Percentiles rank a stretch among this genome's conserved stretches.
phyloP scores from a whole-genome alignment of 2,329 filamentous ascomycete species.

The Fusarium dlaminii region DNA sequence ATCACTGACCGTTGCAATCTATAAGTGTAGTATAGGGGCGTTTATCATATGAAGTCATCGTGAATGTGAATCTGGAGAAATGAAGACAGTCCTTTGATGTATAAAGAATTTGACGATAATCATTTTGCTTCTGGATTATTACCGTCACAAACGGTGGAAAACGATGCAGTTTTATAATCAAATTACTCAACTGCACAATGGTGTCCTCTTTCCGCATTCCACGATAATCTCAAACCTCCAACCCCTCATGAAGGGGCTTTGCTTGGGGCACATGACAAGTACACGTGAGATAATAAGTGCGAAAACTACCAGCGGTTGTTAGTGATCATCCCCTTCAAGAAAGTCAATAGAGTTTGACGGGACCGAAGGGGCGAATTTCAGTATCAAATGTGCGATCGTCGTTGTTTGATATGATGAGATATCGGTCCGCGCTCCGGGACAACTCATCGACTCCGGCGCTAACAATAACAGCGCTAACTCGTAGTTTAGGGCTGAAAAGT shows the following conservation, averaged over 20 bases:
- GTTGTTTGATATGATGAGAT: not conserved
- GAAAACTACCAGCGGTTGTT: not conserved
- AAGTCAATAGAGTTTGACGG: not conserved
- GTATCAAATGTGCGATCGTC: not conserved
- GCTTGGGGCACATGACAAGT: not conserved
- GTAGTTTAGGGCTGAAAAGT: not conserved
- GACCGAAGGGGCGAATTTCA: not conserved
- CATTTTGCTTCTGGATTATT: not conserved
- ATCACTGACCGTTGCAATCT: not conserved
- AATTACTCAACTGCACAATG: not conserved
- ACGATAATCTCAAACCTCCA: not conserved
- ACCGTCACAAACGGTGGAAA: rapidly evolving
- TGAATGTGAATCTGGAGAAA: not conserved
- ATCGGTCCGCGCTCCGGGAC: not conserved
- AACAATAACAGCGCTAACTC: not conserved
- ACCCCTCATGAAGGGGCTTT: not conserved
- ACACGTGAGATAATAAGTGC: not conserved
- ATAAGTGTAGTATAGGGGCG: not conserved
- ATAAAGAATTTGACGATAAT: not conserved
- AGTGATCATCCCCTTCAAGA: not conserved
- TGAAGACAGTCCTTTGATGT: not conserved
- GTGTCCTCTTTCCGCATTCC: not conserved
- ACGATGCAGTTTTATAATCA: rapidly evolving
- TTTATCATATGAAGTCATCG: not conserved
- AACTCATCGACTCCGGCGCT: not conserved